phyloP scores from a whole-genome alignment of 345 rosid species.

The Eucalyptus albens region DNA sequence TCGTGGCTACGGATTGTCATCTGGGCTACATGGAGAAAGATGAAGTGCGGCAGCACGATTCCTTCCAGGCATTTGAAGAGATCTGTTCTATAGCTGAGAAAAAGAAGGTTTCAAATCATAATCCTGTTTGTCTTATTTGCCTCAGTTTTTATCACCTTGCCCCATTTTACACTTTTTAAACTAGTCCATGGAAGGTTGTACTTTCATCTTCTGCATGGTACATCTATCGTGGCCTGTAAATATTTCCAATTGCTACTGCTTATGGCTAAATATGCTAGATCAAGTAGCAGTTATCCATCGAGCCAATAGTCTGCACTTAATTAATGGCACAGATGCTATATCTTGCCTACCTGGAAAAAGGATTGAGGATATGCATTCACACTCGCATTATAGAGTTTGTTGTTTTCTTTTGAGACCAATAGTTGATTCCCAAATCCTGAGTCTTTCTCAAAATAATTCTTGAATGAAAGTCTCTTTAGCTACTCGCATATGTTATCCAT shows the following conservation, averaged over 20 bases:
- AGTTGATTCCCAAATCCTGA: background rate
- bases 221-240: background rate
- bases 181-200: background rate
- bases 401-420: background rate
- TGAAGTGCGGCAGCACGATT: conserved; percentile 88
- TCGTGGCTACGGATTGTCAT: conserved; percentile 93
- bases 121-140: background rate
- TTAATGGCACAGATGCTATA: background rate
- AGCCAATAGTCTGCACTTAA: background rate
- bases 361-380: background rate
- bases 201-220: background rate
- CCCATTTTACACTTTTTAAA: background rate
- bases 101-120: conserved; percentile 35
- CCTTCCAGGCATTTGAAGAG: conserved; percentile 91
- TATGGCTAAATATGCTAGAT: background rate
- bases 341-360: background rate
- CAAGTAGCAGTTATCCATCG: background rate
- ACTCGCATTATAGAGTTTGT: background rate
- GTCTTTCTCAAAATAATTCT: background rate
- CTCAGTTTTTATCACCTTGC: background rate
- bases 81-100: conserved; percentile 90
- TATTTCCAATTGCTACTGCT: background rate
- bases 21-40: conserved; percentile 97
- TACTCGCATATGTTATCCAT: background rate
- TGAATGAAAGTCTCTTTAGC: background rate